Evolutionary conservation across 1,284 basidiomycete species (phyloP), one percentile per base, ranked within the genome.

Genomic region (Wolfiporia cocos): DNA sequence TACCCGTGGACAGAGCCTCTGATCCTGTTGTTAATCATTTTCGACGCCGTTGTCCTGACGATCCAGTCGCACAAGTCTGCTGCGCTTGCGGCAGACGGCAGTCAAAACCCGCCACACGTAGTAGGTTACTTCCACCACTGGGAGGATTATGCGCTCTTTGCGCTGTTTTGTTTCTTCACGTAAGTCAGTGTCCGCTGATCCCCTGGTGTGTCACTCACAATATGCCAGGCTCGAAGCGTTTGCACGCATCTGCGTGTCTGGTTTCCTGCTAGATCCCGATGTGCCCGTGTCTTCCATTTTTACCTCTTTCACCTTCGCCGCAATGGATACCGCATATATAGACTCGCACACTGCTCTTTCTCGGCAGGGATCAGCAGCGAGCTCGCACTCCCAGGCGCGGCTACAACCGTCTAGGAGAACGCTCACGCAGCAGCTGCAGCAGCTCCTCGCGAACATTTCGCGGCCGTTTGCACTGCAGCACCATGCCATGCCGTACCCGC

Each of bases 221-320:
- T 33, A 7, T 31, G 23, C 9, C 49, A 92, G 90, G 4, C 46
- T 96, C 30, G 95, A 99, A 68, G 81, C 89, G 41, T 70, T 89
- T 47, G 90, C 90, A 31, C 83, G 94, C 18, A 93, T 96, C 59
- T 78, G 91, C 55, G 88, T 95, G 20, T 92, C 90, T 10, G 95
- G 95, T 14, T 78, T 99, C 50, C 61, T 98, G 20, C 74, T 97
- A 45, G 93, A 97, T 59, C 92, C 94, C 7, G 86, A 92, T 48
- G 69, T 85, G 7, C 77, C 76, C 24, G 61, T 76, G 4, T 74
- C 67, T 19, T 63, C 73, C 18, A 58, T 83, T 7, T 79, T 83
- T 55, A 66, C 67, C 11, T 67, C 71, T 3, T 39, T 47, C 34
- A 62, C 69, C 1, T 67, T 71, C 42, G 52, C 65, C 23, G 37